Conservation (phyloP, 257 asterid genomes). For the Solanum ossicruentum region DNA sequence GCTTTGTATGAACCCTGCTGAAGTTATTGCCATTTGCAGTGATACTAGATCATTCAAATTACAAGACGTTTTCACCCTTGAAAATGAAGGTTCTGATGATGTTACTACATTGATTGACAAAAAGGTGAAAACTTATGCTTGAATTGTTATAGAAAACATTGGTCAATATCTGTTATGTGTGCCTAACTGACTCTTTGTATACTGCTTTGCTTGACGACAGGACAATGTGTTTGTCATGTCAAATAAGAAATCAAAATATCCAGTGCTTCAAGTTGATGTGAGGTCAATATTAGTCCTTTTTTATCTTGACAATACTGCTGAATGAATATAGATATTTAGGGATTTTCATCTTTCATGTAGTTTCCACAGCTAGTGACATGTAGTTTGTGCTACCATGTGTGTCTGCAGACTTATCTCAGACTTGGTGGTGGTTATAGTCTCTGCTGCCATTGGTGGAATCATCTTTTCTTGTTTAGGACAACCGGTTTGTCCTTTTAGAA, state of each 20-base stretch:
- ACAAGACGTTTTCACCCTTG: conserved; percentile 68
- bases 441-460: conserved; percentile 98
- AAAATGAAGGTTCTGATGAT: conserved; percentile 69
- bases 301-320: background rate
- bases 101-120: conserved; percentile 62
- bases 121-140: conserved; percentile 28
- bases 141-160: background rate
- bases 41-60: conserved; percentile 62
- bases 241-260: conserved; percentile 82
- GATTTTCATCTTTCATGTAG: conserved; percentile 8
- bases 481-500: conserved; percentile 59
- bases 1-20: background rate
- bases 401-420: conserved; percentile 83
- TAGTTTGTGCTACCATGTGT: background rate
- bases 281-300: conserved; percentile 29
- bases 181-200: background rate
- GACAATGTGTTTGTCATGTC: conserved; percentile 90
- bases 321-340: background rate
- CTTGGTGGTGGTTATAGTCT: conserved; percentile 92
- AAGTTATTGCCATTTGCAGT: conserved; percentile 20
- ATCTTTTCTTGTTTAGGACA: conserved; percentile 90
- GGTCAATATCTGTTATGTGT: background rate
- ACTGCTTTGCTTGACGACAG: conserved; percentile 23
- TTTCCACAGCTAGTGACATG: background rate
- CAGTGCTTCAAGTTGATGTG: conserved; percentile 89